These are phyloP conservation scores for Tephrocybe sp. DNA, from an alignment of 768 basidiomycete genomes.

Conservation along the genomic window DNA sequence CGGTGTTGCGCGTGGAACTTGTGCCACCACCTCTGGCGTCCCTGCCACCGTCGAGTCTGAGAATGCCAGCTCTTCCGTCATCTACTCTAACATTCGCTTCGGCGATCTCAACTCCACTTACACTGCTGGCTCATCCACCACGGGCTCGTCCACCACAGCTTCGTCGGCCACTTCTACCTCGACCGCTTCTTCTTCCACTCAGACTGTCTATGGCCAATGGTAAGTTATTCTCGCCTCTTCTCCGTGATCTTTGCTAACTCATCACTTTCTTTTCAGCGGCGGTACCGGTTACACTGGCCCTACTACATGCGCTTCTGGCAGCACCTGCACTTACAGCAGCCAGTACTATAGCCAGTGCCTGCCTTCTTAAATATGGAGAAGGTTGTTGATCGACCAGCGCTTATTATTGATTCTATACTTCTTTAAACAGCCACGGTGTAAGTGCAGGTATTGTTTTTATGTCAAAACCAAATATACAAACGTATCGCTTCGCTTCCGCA, in stretches of 20 bases:
- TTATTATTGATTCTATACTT: too few species aligned
- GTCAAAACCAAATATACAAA: too few species aligned
- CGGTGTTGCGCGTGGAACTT: constrained; percentile 37
- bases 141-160: background rate
- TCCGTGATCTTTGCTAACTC: background rate
- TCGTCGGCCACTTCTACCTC: background rate
- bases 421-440: too few species aligned
- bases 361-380: too few species aligned
- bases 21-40: constrained; percentile 33
- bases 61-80: background rate
- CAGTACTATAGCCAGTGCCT: background rate
- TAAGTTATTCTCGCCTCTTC: background rate
- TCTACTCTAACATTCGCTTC: constrained; percentile 3
- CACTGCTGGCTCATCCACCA: background rate
- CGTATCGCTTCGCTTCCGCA: too few species aligned
- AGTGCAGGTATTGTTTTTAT: too few species aligned
- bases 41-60: constrained; percentile 31
- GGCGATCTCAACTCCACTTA: background rate
- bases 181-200: background rate
- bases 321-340: background rate
- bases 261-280: background rate
- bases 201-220: background rate
- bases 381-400: too few species aligned
- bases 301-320: background rate
- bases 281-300: background rate